Conservation (phyloP, 768 basidiomycete species). For the Leccinum ochraceum region DNA sequence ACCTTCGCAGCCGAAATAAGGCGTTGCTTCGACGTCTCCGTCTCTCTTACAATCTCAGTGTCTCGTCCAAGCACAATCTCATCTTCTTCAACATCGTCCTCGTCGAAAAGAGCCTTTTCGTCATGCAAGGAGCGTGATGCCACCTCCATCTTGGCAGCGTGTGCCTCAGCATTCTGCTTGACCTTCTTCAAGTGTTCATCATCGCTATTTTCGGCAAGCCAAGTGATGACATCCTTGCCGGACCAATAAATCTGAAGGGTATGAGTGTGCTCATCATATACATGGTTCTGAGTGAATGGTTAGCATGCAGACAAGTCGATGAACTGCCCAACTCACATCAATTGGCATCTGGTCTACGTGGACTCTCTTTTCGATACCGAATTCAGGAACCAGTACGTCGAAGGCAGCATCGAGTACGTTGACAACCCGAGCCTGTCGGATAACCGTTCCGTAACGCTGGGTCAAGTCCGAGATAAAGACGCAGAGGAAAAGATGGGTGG, state of each 20-base stretch:
- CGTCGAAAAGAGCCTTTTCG: slow-evolving; percentile 85
- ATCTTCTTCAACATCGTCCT: slow-evolving; percentile 79
- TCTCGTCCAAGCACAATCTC: slow-evolving; percentile 78
- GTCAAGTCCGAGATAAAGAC: slow-evolving; percentile 94
- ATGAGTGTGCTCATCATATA: slow-evolving; percentile 94
- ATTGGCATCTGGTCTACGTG: slow-evolving; percentile 99
- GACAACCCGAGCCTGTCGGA: slow-evolving; percentile 93
- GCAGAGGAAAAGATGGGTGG: slow-evolving; percentile 92
- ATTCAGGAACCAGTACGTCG: slow-evolving; percentile 94
- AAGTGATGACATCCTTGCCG: slow-evolving; percentile 87
- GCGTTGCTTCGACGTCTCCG: slow-evolving; percentile 77
- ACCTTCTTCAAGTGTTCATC: slow-evolving; percentile 96
- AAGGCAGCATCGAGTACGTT: slow-evolving; percentile 98
- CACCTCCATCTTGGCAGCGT: slow-evolving; percentile 90
- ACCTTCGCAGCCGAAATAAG: slow-evolving; percentile 73
- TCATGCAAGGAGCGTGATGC: slow-evolving; percentile 82
- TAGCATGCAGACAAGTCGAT: slow-evolving; percentile 7
- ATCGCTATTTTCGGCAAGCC: slow-evolving; percentile 93
- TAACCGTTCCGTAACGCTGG: slow-evolving; percentile 90
- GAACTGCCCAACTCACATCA: slow-evolving; percentile 57
- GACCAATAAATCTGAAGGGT: slow-evolving; percentile 97
- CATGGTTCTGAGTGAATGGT: slow-evolving; percentile 70
- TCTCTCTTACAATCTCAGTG: slow-evolving; percentile 37
- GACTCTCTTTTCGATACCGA: slow-evolving; percentile 98
- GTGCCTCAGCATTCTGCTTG: slow-evolving; percentile 88